Evolutionary conservation across 176 grass and related monocot species (phyloP), one percentile per base, ranked within the genome.

Genomic region (Carex pumila): DNA sequence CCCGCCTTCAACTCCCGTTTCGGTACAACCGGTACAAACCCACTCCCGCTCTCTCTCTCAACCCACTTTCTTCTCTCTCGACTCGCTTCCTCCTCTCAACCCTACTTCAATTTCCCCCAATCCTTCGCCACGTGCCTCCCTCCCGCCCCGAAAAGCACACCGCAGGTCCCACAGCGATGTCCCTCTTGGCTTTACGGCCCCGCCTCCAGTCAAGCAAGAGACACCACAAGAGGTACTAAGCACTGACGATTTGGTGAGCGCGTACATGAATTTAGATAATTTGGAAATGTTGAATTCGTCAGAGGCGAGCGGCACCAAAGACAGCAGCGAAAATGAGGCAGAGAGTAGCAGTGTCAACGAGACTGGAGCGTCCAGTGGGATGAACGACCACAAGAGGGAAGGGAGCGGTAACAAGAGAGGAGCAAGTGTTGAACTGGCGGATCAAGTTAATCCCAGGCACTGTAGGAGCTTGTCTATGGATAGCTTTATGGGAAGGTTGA

Each of bases 381-480:
- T 78, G 73, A 56, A 57, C 11, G 73, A 56, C 3, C 50, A 56
- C 21, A 78, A 57, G 52, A 55, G 89, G 75, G 81, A 95, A 88
- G 88, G 85, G 36, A 49, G 62, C 9, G 60, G 60, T 29, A 81
- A 70, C 7, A 90, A 90, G 81, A 87, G 88, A 71, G 83, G 74
- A 9, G 85, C 88, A 2, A n/a, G 57, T 1, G 56, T 19, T 5
- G 85, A 90, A 50, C 65, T 75, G 72, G 57, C 71, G 21, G 41
- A 19, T 61, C 74, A 75, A 13, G n/a, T 72, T 37, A 90, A 66
- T 45, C 64, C 91, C 2, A 85, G 91, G 61, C 96, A 99, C 90
- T 91, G 91, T 55, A 86, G 93, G 45, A 99, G 96, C 86, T 12
- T 99, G n/a, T 99, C 93, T 6, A 88, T 95, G 89, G 96, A 99